Conservation (phyloP, 2,329 filamentous ascomycete species). For the Epichloe brachyelytri region DNA sequence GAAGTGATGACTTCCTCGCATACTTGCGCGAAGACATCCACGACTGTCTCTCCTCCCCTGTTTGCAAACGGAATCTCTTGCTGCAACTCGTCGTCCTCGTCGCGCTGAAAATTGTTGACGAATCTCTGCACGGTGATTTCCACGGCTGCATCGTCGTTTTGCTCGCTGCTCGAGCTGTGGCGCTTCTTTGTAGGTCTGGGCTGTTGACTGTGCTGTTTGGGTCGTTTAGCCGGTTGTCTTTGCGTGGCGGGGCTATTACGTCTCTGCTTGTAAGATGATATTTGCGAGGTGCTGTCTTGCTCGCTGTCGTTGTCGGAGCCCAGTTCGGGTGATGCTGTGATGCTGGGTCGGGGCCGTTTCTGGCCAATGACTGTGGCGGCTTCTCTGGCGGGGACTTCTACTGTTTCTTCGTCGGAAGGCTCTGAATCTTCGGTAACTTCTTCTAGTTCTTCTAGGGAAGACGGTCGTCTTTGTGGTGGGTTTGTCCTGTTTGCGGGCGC, state of each 20-base stretch:
- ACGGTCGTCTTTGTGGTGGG: neutral
- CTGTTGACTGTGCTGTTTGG: constrained; percentile 4
- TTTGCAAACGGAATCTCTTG: constrained; percentile 40
- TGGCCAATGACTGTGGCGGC: constrained; percentile 28
- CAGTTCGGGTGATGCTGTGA: constrained; percentile 27
- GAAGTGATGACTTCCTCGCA: constrained; percentile 47
- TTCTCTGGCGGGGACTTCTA: constrained; percentile 31
- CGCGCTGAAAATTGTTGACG: constrained; percentile 30
- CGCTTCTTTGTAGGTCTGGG: constrained; percentile 12
- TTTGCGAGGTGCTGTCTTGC: constrained; percentile 4
- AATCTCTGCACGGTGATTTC: constrained; percentile 50
- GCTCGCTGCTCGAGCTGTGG: constrained; percentile 13
- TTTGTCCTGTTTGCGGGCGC: neutral
- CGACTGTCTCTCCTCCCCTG: constrained; percentile 42
- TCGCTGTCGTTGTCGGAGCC: constrained; percentile 22
- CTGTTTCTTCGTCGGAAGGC: constrained; percentile 22
- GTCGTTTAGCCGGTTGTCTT: constrained; percentile 20
- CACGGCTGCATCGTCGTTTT: constrained; percentile 21
- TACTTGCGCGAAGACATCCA: constrained; percentile 49
- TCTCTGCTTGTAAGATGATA: neutral
- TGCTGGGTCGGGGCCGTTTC: constrained; percentile 29
- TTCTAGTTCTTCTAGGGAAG: neutral
- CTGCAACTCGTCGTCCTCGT: constrained; percentile 32
- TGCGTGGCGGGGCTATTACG: constrained; percentile 29
- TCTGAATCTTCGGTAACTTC: constrained; percentile 4